These are phyloP conservation scores for Fusarium sambucinum DNA, from an alignment of 2,329 filamentous ascomycete species.

Conservation along the genomic window DNA sequence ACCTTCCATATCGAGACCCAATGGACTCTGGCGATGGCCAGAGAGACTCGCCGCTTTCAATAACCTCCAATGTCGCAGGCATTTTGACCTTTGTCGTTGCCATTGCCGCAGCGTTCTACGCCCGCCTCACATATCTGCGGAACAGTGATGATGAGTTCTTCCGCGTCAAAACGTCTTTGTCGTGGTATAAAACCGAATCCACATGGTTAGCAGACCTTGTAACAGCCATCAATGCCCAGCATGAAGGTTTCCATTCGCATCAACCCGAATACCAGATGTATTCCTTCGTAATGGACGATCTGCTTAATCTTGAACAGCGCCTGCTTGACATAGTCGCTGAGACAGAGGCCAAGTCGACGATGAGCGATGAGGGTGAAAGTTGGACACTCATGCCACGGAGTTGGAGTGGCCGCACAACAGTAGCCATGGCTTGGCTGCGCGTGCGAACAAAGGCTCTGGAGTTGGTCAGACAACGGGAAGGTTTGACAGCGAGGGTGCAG, in stretches of 20 bases:
- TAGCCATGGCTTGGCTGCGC: conserved; percentile 60
- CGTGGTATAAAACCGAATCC: conserved; percentile 64
- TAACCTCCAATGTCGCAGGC: conserved; percentile 58
- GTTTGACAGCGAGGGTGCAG: conserved; percentile 59
- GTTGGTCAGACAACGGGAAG: conserved; percentile 60
- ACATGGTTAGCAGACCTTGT: conserved; percentile 60
- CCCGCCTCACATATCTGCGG: conserved; percentile 59
- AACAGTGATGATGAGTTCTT: conserved; percentile 62
- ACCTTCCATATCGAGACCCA: not conserved
- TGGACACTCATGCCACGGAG: conserved; percentile 56
- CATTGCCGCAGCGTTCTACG: conserved; percentile 58
- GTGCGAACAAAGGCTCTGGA: conserved; percentile 60
- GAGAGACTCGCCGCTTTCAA: conserved; percentile 59
- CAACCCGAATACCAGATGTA: conserved; percentile 62
- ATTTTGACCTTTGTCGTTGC: conserved; percentile 63
- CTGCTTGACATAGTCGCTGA: conserved; percentile 60
- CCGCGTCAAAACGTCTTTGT: conserved; percentile 59
- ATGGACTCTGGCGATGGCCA: conserved; percentile 46
- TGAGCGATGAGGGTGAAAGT: conserved; percentile 38
- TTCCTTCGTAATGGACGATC: conserved; percentile 61
- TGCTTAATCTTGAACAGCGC: conserved; percentile 58
- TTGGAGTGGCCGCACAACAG: conserved; percentile 54
- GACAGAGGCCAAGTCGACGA: conserved; percentile 52
- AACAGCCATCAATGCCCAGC: conserved; percentile 47
- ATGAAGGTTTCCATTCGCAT: conserved; percentile 40